Percentiles rank a stretch among this genome's conserved stretches.
These are phyloP conservation scores for Rhizopogon sp. DNA, from an alignment of 768 basidiomycete species.

Conservation along the genomic window DNA sequence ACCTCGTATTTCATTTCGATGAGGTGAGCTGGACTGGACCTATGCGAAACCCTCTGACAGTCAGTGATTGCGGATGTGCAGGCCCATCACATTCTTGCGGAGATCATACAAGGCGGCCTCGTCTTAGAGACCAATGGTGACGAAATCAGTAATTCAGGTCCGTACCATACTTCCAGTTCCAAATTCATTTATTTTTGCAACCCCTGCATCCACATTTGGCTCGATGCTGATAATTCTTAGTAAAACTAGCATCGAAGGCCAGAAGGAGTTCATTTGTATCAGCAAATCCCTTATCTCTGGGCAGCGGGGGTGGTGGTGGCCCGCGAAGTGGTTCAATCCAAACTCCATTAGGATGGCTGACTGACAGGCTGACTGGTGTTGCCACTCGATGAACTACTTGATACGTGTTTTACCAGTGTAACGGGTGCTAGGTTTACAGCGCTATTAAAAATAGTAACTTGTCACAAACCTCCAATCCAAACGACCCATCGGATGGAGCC, in stretches of 20 bases:
- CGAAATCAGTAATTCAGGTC: constrained; percentile 72
- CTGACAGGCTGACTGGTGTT: constrained; percentile 66
- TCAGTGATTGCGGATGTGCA: constrained; percentile 25
- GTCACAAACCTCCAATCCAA: not conserved
- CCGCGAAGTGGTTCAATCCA: constrained; percentile 57
- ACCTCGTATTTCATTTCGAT: constrained; percentile 98
- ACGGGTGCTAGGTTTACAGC: not conserved
- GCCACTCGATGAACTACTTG: constrained; percentile 31
- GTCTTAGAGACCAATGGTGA: constrained; percentile 94
- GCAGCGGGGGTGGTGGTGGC: constrained; percentile 48
- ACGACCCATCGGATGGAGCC: not conserved
- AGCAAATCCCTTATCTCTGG: constrained; percentile 79
- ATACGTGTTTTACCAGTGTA: not conserved
- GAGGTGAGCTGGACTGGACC: constrained; percentile 51
- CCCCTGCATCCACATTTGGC: not conserved
- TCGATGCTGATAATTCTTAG: constrained; percentile 32
- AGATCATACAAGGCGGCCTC: constrained; percentile 94
- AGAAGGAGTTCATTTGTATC: constrained; percentile 76
- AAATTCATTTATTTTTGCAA: not conserved
- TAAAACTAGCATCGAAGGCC: constrained; percentile 62
- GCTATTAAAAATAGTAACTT: not conserved
- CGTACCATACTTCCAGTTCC: constrained; percentile 18
- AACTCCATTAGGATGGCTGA: constrained; percentile 76
- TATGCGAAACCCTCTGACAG: not conserved
- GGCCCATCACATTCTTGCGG: constrained; percentile 94